Conservation (phyloP, 2,329 filamentous ascomycete genomes). For the Apiospora pterosperma region DNA sequence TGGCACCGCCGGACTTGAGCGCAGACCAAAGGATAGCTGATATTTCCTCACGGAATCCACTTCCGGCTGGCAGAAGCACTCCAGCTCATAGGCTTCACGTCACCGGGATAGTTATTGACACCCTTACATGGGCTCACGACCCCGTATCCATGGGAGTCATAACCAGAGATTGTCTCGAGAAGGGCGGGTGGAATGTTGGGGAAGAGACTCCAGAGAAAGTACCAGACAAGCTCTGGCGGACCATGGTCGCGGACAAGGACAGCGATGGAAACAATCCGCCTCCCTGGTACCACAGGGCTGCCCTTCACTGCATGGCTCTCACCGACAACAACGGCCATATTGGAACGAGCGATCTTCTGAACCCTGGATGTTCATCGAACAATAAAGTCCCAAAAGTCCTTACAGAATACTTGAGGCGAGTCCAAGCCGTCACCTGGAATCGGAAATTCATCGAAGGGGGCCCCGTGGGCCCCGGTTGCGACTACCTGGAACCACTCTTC, state of each 20-base stretch:
- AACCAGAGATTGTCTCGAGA: no score
- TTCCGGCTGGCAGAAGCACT: no score
- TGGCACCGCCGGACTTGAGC: no score
- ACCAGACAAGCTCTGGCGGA: not conserved
- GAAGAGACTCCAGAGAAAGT: no score
- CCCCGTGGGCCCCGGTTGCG: not conserved
- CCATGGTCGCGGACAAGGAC: not conserved
- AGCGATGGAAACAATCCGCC: not conserved
- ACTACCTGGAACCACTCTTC: not conserved
- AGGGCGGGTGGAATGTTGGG: no score
- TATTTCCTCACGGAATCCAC: no score
- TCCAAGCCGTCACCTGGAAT: not conserved
- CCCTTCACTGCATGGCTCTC: not conserved
- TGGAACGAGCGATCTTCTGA: not conserved
- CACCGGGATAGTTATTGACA: no score
- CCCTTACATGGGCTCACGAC: no score
- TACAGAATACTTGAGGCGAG: not conserved
- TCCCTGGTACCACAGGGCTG: not conserved
- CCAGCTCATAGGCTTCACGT: no score
- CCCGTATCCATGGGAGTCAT: no score
- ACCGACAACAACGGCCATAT: not conserved
- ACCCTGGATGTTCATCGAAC: not conserved
- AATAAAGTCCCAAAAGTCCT: no score
- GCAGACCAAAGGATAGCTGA: no score
- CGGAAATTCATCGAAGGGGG: not conserved